Evolutionary conservation across 306 rosid species (phyloP).

Genomic region (Cucurbita moschata): DNA sequence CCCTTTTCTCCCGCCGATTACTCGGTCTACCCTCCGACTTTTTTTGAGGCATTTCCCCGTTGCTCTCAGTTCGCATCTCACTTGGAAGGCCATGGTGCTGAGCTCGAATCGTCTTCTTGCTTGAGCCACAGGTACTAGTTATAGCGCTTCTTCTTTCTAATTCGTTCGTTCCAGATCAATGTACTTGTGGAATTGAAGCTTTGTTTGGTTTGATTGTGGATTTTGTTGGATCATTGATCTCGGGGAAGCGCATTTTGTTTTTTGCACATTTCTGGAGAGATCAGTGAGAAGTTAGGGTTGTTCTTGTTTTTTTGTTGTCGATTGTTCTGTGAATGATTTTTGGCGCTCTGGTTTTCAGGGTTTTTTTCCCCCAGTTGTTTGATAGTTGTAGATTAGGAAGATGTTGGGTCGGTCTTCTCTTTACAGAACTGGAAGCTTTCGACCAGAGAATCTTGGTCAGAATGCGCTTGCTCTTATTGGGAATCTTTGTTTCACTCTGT

Average conservation of each 20-base stretch:
- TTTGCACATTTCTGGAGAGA: constrained; percentile 15
- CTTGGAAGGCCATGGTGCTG: background rate
- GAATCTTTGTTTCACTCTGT: constrained; percentile 74
- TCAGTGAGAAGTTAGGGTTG: background rate
- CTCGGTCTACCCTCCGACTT: background rate
- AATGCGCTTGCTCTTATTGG: constrained; percentile 75
- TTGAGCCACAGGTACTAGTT: background rate
- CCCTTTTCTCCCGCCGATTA: background rate
- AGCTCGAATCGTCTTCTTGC: background rate
- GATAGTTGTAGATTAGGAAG: constrained; percentile 4
- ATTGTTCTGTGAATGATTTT: background rate
- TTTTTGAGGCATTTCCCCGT: background rate
- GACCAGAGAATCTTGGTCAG: constrained; percentile 81
- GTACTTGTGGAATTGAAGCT: background rate
- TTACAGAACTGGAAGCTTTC: constrained; percentile 48
- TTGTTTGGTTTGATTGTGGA: background rate
- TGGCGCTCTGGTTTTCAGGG: constrained; percentile 29
- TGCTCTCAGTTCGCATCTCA: constrained; percentile 4
- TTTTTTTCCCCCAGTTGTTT: background rate
- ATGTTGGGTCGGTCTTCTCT: constrained; percentile 49
- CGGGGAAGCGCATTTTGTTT: background rate
- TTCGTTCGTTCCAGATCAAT: background rate
- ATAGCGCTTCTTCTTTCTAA: background rate
- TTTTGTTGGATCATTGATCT: constrained; percentile 14
- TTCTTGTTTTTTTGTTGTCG: background rate